Base-by-base conservation (phyloP, 1,284 basidiomycete genomes). In the Fomitopsis pinicola region DNA sequence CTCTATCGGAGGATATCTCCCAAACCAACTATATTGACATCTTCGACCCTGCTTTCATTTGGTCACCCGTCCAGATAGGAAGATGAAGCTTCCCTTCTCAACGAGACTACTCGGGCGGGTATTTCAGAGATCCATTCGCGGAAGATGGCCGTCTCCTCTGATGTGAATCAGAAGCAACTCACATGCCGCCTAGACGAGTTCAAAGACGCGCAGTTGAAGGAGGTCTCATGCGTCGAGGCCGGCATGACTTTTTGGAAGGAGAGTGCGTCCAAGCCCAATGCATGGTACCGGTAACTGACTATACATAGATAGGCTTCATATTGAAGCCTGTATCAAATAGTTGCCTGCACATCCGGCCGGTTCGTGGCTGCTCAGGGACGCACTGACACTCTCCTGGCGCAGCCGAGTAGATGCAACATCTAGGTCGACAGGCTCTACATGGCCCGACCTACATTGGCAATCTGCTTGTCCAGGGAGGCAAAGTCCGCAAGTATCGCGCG, bases 11-110 rank as follows among this genome's bases (percentile, higher is more conserved):
- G 94, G 97, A 99, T 66, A 98, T 99, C 67, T 97, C 97, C 15
- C 97, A 97, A 1, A 99, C 97, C 35, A 99, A 99, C 78, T 87
- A 97, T 73, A 99, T 99, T 70, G 97, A 99, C 77, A 98, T 98
- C 63, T 89, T 99, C 53, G 89, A 92, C 71, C 89, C 89, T 2
- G 89, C 89, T 0, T 77, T 92, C 10, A 82, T 92, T 26, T 84
- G 89, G 62, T 91, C 88, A 15, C 89, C 58, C 84, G 89, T 67
- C 77, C 91, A 57, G 89, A 92, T 72, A 77, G 89, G 62, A 92
- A 92, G 78, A 91, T 92, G 67, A 89, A 92, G 71, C 91, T 92
- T 89, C 89, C 1, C 76, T 92, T 52, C 89, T 89, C 5, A 89
- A 86, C 69, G 89, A 91, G 75, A 82, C 85, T 52, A 88, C 88